A percentile compares a stretch with the other conserved stretches of the same genome.
These are phyloP conservation scores for Saccharomyces hybrid DNA, from an alignment of 1,139 yeast species.

Conservation along the genomic window DNA sequence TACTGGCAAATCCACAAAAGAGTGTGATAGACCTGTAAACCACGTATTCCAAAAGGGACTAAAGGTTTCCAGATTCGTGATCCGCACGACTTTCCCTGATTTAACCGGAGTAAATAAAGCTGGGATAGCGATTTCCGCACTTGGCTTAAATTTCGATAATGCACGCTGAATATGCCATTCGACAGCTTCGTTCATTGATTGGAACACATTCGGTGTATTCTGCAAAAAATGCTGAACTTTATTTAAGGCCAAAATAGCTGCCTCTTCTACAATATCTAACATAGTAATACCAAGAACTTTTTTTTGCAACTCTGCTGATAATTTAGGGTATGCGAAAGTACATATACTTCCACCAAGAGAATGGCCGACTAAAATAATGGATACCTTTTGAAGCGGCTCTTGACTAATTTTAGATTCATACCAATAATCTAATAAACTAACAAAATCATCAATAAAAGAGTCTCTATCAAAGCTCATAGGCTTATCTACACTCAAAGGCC, in stretches of 20 bases:
- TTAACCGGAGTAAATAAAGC: constrained; percentile 37
- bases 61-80: constrained; percentile 53
- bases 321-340: constrained; percentile 39
- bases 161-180: constrained; percentile 65
- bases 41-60: constrained; percentile 70
- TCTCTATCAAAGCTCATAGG: constrained; percentile 42
- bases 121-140: constrained; percentile 77
- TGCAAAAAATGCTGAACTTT: constrained; percentile 60
- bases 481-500: constrained; percentile 24
- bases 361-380: constrained; percentile 68
- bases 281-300: constrained; percentile 58
- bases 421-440: constrained; percentile 37
- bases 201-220: constrained; percentile 54
- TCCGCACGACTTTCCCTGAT: constrained; percentile 45
- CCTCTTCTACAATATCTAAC: constrained; percentile 90
- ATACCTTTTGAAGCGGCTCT: constrained; percentile 21
- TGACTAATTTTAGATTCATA: constrained; percentile 28
- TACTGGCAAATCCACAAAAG: constrained; percentile 48
- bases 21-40: constrained; percentile 65
- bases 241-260: constrained; percentile 63
- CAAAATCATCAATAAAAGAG: constrained; percentile 51
- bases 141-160: constrained; percentile 46
- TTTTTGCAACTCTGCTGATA: constrained; percentile 25
- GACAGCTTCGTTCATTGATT: constrained; percentile 51
- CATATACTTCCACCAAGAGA: constrained; percentile 87